These are phyloP conservation scores for Lactarius pseudohatsudake DNA, from an alignment of 768 basidiomycete genomes.

Conservation along the genomic window DNA sequence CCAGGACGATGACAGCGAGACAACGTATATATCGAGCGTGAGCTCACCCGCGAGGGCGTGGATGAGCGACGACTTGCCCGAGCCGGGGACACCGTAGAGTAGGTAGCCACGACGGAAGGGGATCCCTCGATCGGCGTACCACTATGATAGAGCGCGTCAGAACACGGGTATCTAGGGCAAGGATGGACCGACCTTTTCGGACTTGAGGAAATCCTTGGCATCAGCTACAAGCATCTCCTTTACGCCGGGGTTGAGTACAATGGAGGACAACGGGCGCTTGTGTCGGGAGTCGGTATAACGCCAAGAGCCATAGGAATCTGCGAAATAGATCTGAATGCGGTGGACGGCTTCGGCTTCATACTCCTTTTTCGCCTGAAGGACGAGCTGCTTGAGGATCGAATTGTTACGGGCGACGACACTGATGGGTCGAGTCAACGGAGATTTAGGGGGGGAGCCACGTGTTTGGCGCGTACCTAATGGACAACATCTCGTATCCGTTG, in stretches of 20 bases:
- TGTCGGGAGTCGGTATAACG: constrained; percentile 84
- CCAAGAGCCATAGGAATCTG: constrained; percentile 86
- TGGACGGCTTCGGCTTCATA: constrained; percentile 87
- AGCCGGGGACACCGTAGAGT: constrained; percentile 80
- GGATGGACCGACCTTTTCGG: constrained; percentile 60
- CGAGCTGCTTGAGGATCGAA: constrained; percentile 82
- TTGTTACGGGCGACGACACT: constrained; percentile 85
- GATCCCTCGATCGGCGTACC: constrained; percentile 93
- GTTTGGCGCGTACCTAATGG: constrained; percentile 58
- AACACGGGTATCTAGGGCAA: constrained; percentile 9
- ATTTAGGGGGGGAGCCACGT: constrained; percentile 14
- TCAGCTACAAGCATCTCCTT: constrained; percentile 88
- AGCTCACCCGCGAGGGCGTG: constrained; percentile 87
- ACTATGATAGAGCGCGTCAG: constrained; percentile 42
- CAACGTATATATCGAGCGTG: constrained; percentile 88
- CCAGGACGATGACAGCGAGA: constrained; percentile 84
- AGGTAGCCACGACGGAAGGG: constrained; percentile 89
- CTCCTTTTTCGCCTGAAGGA: constrained; percentile 85
- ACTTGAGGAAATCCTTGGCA: constrained; percentile 78
- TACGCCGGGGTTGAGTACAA: constrained; percentile 84
- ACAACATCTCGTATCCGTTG: constrained; percentile 72
- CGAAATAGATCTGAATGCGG: constrained; percentile 87
- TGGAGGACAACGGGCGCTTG: constrained; percentile 85
- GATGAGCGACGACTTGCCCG: constrained; percentile 84
- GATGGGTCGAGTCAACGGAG: constrained; percentile 15